Percentiles rank a stretch among this genome's conserved stretches.
phyloP scores from a whole-genome alignment of 2,329 filamentous ascomycete genomes.

The Sphaerostilbella broomeana region DNA sequence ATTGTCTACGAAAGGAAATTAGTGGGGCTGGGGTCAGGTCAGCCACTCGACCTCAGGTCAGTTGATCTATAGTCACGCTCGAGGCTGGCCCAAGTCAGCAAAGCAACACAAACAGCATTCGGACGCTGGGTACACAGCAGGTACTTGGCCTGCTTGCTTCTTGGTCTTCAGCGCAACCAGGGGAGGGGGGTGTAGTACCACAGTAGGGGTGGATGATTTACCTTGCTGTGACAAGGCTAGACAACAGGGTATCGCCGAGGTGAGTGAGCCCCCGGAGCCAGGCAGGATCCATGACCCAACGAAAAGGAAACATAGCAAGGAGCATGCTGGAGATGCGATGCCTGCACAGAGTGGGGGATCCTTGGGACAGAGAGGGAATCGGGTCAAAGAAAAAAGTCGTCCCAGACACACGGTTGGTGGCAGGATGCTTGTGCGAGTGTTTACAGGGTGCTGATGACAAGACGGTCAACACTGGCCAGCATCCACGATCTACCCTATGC shows the following conservation, averaged over 20 bases:
- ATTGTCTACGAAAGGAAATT: too few species aligned
- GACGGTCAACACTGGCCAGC: slow-evolving; percentile 4
- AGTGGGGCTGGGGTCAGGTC: too few species aligned
- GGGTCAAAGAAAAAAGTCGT: neutral
- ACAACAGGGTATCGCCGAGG: neutral
- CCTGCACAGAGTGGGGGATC: neutral
- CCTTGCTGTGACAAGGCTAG: slow-evolving; percentile 6
- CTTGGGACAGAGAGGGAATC: neutral
- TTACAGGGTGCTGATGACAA: slow-evolving; percentile 1
- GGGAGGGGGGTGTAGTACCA: neutral
- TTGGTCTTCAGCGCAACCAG: slow-evolving; percentile 5
- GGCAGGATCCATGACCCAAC: slow-evolving; percentile 7
- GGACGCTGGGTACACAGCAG: slow-evolving; percentile 1
- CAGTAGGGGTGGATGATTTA: neutral
- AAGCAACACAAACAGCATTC: neutral
- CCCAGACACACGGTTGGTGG: slow-evolving; percentile 4
- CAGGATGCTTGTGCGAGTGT: slow-evolving; percentile 1
- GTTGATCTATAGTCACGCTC: slow-evolving; percentile 1
- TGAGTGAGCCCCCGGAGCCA: slow-evolving; percentile 2
- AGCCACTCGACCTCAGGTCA: too few species aligned
- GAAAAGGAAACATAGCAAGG: slow-evolving; percentile 1
- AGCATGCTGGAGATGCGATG: slow-evolving; percentile 1
- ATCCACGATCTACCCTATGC: slow-evolving; percentile 1
- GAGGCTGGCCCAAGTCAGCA: slow-evolving; percentile 10
- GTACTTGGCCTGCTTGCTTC: slow-evolving; percentile 5